Conservation (phyloP, 352 stramenopile species). For the Blastocystis sp. region DNA sequence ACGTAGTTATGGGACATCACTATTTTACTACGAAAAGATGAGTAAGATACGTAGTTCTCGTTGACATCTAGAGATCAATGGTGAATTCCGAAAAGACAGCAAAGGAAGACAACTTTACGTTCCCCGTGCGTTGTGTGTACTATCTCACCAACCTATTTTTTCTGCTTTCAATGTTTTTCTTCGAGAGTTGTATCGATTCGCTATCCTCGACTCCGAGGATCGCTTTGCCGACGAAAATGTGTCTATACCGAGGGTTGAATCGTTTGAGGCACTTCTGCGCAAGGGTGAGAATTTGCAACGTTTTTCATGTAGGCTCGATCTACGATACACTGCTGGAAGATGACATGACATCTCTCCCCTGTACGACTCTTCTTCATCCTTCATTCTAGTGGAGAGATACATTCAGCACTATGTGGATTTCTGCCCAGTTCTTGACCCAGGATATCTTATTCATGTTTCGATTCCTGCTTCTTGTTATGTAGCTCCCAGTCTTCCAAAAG, state of each 20-base stretch:
- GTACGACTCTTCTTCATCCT: neutral
- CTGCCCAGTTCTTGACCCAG: slow-evolving; percentile 14
- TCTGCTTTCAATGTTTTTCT: slow-evolving; percentile 61
- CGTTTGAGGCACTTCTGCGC: slow-evolving; percentile 40
- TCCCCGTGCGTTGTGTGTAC: slow-evolving; percentile 19
- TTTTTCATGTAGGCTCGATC: slow-evolving; percentile 20
- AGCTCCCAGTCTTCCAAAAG: slow-evolving; percentile 55
- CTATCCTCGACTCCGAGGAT: slow-evolving; percentile 35
- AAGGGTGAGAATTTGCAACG: neutral
- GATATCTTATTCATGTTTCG: neutral
- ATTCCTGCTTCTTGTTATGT: neutral
- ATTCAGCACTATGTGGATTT: slow-evolving; percentile 52
- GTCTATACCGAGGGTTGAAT: neutral
- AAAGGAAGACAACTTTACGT: slow-evolving; percentile 51
- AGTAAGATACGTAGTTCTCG: neutral
- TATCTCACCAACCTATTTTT: slow-evolving; percentile 50
- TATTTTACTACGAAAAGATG: slow-evolving; percentile 60
- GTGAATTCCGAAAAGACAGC: slow-evolving; percentile 12
- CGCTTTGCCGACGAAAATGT: slow-evolving; percentile 30
- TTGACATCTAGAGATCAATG: slow-evolving; percentile 30
- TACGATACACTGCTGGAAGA: slow-evolving; percentile 16
- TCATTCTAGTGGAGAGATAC: slow-evolving; percentile 59
- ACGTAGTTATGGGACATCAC: slow-evolving; percentile 35
- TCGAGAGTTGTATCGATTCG: slow-evolving; percentile 43
- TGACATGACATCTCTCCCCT: neutral